Evolutionary conservation across 2,329 filamentous ascomycete genomes (phyloP), one percentile per base, ranked within the genome.

Genomic region (Pyrenophora seminiperda): DNA sequence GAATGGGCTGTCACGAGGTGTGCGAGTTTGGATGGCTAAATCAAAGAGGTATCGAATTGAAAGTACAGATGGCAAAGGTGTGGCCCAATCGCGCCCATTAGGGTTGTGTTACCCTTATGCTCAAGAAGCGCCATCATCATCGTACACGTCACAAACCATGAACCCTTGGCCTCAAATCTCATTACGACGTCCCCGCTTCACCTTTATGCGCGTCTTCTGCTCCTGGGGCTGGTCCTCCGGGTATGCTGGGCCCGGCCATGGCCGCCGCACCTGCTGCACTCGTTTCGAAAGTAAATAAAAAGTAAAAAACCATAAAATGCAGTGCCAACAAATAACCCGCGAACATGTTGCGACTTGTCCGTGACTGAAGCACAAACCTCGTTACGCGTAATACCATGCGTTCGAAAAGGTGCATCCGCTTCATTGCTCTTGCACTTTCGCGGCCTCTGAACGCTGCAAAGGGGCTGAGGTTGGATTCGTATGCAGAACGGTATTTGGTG

Each of bases 361-460:
- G 81, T 38, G 91, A 96, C 42, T 92, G 90, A 56, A 99, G 79
- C 38, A 99, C 90, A 77, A 96, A 90, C 48, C 91, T 83, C 38
- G 93, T 96, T 44, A 97, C 82, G 27, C 91, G 92, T 74, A 96
- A 96, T 3, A 99, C 88, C 39, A 91, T 84, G 31, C 94, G 82
- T 74, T 99, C 94, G 0, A 92, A 91, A 7, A 97, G 77, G 65
- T 87, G 93, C 91, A 99, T 96, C 33, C 92, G 85, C 67, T 91
- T 91, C 73, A 96, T 92, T 1, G 93, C 94, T 39, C 95, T 82
- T 5, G 91, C 88, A 30, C 89, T 92, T 76, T 99, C 95, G 42
- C 93, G 84, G n/a, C 93, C 92, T 36, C 93, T 83, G 77, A 99
- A 99, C 2, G 91, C 91, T 19, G 93, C 92, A 72, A 99, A 99